Conservation (phyloP, 2,329 filamentous ascomycete species). For the Sporothrix brasiliensis region DNA sequence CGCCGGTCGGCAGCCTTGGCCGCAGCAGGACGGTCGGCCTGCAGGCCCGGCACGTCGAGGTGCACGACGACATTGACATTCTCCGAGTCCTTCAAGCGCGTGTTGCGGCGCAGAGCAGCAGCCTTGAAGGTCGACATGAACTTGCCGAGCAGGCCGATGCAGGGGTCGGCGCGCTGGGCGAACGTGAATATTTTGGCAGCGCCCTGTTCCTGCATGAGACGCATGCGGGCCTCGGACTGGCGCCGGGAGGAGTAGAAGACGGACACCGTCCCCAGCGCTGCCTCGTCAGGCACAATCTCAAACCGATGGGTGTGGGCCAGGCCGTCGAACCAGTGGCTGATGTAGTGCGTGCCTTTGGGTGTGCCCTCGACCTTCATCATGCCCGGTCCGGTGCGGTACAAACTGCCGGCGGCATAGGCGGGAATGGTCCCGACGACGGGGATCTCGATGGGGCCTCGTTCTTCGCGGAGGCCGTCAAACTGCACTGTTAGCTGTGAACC, state of each 20-base stretch:
- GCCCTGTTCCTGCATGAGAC: constrained; percentile 63
- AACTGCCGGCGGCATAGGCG: constrained; percentile 67
- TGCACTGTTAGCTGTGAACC: constrained; percentile 41
- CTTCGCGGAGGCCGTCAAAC: constrained; percentile 70
- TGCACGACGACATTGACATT: constrained; percentile 70
- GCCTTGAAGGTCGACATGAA: constrained; percentile 62
- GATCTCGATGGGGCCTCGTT: constrained; percentile 66
- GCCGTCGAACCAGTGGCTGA: constrained; percentile 82
- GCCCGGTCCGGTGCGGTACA: constrained; percentile 76
- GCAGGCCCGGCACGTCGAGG: constrained; percentile 58
- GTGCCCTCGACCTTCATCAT: constrained; percentile 63
- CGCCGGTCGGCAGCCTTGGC: background rate
- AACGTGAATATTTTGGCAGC: constrained; percentile 63
- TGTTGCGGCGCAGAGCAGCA: constrained; percentile 35
- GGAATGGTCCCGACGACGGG: constrained; percentile 68
- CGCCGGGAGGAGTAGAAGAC: constrained; percentile 73
- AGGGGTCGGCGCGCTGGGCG: constrained; percentile 72
- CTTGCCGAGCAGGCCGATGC: constrained; percentile 72
- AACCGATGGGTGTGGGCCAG: constrained; percentile 73
- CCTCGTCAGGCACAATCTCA: constrained; percentile 56
- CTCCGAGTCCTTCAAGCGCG: constrained; percentile 39
- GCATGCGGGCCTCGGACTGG: constrained; percentile 65
- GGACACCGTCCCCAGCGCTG: constrained; percentile 37
- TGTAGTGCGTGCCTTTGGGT: constrained; percentile 60
- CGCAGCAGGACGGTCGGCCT: background rate